Base-by-base conservation (phyloP, 306 rosid species). In the Ziziphus jujuba region DNA sequence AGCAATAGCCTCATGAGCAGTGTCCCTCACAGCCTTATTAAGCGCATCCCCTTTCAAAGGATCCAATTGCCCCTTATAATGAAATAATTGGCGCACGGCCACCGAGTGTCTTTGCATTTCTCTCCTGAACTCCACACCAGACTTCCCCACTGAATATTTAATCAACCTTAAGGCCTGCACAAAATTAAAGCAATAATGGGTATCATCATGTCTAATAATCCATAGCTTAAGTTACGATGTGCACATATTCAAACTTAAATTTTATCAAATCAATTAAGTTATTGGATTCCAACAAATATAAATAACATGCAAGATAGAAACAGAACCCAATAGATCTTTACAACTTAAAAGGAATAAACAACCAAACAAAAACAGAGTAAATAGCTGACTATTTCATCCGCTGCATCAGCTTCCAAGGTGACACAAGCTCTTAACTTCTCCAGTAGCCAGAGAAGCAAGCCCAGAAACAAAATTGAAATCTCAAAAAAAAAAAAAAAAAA, bases 81-180 rank as follows among this genome's bases (percentile, higher is more conserved):
- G 99, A 84, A 90, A 63, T 75, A 95, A 77, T 65, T 87, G 95
- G 40, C 97, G 95, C 79, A 90, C 82, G 2, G 92, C 92, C 50
- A 81, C 97, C 35, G 97, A 90, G 75, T 88, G 89, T 82, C 97
- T 91, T 81, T 95, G 99, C 95, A 95, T 88, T 84, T 95, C 99
- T 80, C 96, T 95, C 84, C 95, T 82, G 77, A 95, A 95, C 82
- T 95, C 99, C 49, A 80, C 90, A 73, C 99, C 99, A 59, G 99
- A 90, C 79, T 95, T 95, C 33, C 85, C 97, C 79, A 95, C 91
- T 0, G 78, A 66, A 66, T 95, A 95, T 75, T 90, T 95, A 52
- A 90, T 95, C 91, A 95, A 87, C 71, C 99, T 87, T 40, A 95
- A 77, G 70, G 96, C 92, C 97, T 95, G 89, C 67, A 64, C 16